Base-by-base conservation (phyloP, 257 asterid genomes). In the Scutellaria barbata region DNA sequence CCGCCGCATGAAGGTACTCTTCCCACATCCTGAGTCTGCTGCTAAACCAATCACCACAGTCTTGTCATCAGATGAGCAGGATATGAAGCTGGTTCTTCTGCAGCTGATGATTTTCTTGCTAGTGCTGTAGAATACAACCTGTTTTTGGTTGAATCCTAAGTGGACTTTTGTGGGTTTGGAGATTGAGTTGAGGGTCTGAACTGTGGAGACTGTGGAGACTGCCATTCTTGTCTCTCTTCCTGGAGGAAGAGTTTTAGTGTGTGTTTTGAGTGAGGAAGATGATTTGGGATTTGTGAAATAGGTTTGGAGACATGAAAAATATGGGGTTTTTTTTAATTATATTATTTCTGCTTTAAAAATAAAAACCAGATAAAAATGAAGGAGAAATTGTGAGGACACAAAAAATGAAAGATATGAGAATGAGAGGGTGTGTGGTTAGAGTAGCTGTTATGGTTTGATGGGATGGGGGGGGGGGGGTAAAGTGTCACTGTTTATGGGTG, bases 21-120 rank as follows among this genome's bases (percentile, higher is more conserved):
- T 95, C 9, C 99, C 98, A 73, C 99, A 95, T 0, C 99, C 98
- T 0, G 98, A 92, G 68, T 95, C 99, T 1, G 99, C 98, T 0
- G 98, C 98, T 0, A 95, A 35, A 4, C 98, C 99, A 2, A 95
- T 95, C 5, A 95, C 90, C 30, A 92, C 85, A 0, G 99, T 88
- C 42, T 88, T 84, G 5, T 67, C 76, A 0, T 54, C 87, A 3
- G 89, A 74, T 1, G 98, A 81, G 84, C 98, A 95, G 40, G 93
- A 83, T 13, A 87, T 81, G 8, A 52, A 60, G 8, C 45, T 55
- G 33, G 45, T 12, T 3, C 78, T 54, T 4, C 73, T 48, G 55
- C 10, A 11, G 47, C 6, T 13, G 57, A 8, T 10, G 46, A 40
- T 1, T 55, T 8, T 65, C 68, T 18, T 55, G 73, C 17, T 11